Evolutionary conservation across 2,329 filamentous ascomycete species (phyloP), one percentile per base, ranked within the genome.

Genomic region (Pseudogymnoascus sp.): DNA sequence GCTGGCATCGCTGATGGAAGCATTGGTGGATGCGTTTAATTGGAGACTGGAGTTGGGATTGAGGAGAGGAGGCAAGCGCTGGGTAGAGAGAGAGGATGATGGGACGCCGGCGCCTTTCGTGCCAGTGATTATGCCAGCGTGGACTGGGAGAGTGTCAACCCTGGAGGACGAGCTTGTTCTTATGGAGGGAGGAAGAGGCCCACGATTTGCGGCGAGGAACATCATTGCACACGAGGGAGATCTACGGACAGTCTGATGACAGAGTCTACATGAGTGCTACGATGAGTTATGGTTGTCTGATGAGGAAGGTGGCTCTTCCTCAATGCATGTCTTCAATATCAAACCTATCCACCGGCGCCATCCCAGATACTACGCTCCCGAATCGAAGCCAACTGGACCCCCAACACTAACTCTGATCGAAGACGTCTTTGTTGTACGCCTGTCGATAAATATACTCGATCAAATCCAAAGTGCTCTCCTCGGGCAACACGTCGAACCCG

Each of bases 21-120:
- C 67, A 38, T 54, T 71, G 22, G 67, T 65, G 9, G 57, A 65
- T 12, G 68, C 68, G 9, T 69, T 70, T 41, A 71, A 71, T 61
- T 70, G 67, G 64, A 62, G 66, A 14, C 61, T 71, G 25, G 60
- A 66, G 59, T 61, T 67, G 28, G 68, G 67, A 5, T 60, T 67
- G 64, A 65, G 64, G 39, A 64, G 68, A 30, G 59, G 68, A 58
- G 50, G 63, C 3, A 58, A 64, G 43, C 25, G 47, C n/a, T 54
- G 47, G 59, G 67, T 59, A 20, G 66, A 57, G 8, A 63, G 39
- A n/a, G 61, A n/a, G n/a, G 57, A 57, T 36, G 64, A 38, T 61
- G 68, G 41, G 63, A 67, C 47, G 8, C 36, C 25, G 47, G 64
- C 58, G 63, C 64, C 35, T 50, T 67, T 60, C 39, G 63, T n/a